These are phyloP conservation scores for Quercus variabilis DNA, from an alignment of 306 rosid genomes.

Conservation along the genomic window DNA sequence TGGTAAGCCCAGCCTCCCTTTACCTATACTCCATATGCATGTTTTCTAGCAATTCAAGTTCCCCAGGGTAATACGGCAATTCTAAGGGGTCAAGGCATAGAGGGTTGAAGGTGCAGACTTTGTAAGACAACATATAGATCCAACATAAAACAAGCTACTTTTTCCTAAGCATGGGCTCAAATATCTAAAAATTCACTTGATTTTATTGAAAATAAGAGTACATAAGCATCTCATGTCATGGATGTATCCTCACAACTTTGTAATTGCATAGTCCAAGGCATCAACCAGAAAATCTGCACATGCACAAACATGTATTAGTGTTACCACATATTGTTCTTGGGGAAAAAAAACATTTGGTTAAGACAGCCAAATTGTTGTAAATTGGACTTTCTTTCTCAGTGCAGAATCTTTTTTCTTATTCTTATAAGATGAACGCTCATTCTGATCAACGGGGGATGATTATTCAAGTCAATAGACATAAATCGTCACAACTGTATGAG, in stretches of 20 bases:
- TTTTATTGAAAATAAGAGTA: background rate
- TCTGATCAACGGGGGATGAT: background rate
- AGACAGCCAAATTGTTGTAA: background rate
- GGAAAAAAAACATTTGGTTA: background rate
- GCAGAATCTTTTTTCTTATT: background rate
- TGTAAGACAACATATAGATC: too few species aligned
- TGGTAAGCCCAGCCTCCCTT: too few species aligned
- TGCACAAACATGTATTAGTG: background rate
- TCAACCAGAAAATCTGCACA: slow-evolving; percentile 90
- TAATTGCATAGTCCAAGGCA: slow-evolving; percentile 72
- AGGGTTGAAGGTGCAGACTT: too few species aligned
- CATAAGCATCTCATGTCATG: slow-evolving; percentile 3
- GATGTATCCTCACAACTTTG: slow-evolving; percentile 49
- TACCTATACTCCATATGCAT: too few species aligned
- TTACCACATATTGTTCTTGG: background rate
- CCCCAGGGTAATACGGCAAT: too few species aligned
- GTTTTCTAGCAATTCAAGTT: too few species aligned
- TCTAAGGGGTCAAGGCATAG: too few species aligned
- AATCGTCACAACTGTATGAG: background rate
- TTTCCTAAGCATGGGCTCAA: background rate
- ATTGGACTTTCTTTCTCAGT: background rate
- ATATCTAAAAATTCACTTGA: background rate
- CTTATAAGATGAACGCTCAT: background rate
- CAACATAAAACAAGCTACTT: too few species aligned
- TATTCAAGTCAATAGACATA: background rate